These are phyloP conservation scores for Nelumbo lutea DNA, from an alignment of 164 flowering plant species.

Conservation along the genomic window DNA sequence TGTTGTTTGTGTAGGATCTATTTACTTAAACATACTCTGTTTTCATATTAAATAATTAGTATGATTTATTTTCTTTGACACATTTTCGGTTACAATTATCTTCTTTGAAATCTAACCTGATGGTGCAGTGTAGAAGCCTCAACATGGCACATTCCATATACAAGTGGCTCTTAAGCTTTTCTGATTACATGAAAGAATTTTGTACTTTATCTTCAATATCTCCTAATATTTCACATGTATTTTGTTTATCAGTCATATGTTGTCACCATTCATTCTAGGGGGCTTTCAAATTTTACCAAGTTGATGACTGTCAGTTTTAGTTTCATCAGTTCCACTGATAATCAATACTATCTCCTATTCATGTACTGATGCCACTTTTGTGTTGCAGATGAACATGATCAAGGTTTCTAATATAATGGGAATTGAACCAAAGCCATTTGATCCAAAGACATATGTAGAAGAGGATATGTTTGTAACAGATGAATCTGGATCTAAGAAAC, in stretches of 20 bases:
- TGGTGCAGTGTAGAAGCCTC: no score
- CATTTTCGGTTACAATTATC: no score
- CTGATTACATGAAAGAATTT: no score
- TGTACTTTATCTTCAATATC: neutral
- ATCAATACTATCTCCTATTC: neutral
- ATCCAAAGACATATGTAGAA: conserved; percentile 87
- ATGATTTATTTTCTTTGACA: no score
- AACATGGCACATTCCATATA: no score
- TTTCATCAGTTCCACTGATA: neutral
- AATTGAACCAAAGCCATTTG: conserved; percentile 93
- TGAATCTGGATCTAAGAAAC: conserved; percentile 89
- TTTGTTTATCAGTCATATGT: neutral
- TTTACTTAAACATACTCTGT: no score
- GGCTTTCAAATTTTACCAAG: neutral
- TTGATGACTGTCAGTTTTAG: neutral
- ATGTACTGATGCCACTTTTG: neutral
- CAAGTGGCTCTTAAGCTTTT: no score
- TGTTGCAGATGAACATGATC: conserved; percentile 85
- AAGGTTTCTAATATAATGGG: conserved; percentile 99
- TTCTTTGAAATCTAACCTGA: no score
- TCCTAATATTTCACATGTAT: neutral
- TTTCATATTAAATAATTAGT: no score
- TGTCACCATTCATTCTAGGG: neutral
- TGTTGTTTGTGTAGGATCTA: no score
- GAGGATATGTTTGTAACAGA: conserved; percentile 91